Evolutionary conservation across 2,329 filamentous ascomycete species (phyloP).

Genomic region (Acarospora socialis): DNA sequence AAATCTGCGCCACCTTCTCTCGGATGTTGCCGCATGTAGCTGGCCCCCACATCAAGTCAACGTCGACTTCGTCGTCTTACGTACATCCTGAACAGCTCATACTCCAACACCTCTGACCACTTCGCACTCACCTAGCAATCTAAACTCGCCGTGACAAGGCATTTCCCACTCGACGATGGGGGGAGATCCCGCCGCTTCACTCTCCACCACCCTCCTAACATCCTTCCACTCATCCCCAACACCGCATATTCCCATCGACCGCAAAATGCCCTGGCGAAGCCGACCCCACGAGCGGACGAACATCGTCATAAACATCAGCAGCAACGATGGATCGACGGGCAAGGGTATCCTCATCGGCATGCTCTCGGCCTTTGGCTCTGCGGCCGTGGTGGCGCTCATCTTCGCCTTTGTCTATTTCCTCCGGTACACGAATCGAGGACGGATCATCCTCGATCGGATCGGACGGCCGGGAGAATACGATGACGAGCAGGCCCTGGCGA

Average conservation of each 20-base stretch:
- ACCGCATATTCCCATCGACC: constrained; percentile 3
- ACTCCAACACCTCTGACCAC: too few relatives aligned
- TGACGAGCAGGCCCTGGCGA: constrained; percentile 86
- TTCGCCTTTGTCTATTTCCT: constrained; percentile 84
- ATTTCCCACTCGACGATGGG: neutral
- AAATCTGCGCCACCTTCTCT: too few relatives aligned
- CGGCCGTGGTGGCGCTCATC: constrained; percentile 65
- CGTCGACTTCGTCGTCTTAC: too few relatives aligned
- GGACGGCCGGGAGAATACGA: constrained; percentile 92
- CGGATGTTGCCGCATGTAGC: too few relatives aligned
- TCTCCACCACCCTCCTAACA: constrained; percentile 7
- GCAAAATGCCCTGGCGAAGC: constrained; percentile 7
- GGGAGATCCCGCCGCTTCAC: neutral
- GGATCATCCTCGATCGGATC: constrained; percentile 87
- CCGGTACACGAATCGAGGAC: constrained; percentile 71
- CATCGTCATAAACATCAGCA: constrained; percentile 23
- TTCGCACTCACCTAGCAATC: too few relatives aligned
- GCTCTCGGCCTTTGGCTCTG: constrained; percentile 84
- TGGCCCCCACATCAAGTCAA: too few relatives aligned
- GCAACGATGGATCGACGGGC: constrained; percentile 40
- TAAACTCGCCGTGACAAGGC: too few relatives aligned
- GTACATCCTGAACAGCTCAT: too few relatives aligned
- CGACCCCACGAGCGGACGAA: constrained; percentile 8
- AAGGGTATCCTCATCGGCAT: constrained; percentile 88
- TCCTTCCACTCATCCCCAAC: constrained; percentile 5